These are phyloP conservation scores for Sporobolomyces pararoseus DNA, from an alignment of 768 basidiomycete genomes.

Conservation along the genomic window DNA sequence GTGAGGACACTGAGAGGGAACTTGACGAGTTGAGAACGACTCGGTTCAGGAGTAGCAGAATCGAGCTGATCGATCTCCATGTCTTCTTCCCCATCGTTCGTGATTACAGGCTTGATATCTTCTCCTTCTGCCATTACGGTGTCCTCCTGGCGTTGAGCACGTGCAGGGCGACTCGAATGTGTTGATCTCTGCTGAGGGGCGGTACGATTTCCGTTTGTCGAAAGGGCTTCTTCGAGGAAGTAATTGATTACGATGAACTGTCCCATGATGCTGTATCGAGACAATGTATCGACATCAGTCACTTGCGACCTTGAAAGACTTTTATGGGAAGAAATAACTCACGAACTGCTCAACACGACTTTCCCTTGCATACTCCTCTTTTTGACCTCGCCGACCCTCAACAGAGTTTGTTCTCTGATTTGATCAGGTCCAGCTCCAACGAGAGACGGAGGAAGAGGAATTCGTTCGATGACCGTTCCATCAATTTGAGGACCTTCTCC, in stretches of 20 bases:
- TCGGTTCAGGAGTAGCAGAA: slow-evolving; percentile 7
- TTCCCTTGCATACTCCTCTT: slow-evolving; percentile 6
- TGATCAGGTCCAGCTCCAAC: background rate
- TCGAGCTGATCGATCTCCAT: slow-evolving; percentile 27
- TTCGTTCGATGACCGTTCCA: background rate
- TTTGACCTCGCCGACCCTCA: slow-evolving; percentile 7
- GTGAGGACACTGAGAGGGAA: slow-evolving; percentile 16
- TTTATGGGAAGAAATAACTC: slow-evolving; percentile 3
- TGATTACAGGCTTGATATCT: slow-evolving; percentile 33
- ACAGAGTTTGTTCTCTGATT: background rate
- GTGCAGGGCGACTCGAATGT: background rate
- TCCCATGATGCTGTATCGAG: slow-evolving; percentile 17
- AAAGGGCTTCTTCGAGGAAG: slow-evolving; percentile 16
- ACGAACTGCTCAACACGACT: slow-evolving; percentile 3
- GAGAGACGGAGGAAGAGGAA: slow-evolving; percentile 1
- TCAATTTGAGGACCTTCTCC: slow-evolving; percentile 16
- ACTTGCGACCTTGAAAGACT: too few relatives aligned
- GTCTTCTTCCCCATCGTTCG: slow-evolving; percentile 6
- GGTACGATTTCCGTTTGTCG: too few relatives aligned
- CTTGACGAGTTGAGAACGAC: background rate
- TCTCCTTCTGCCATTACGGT: slow-evolving; percentile 7
- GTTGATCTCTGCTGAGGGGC: background rate
- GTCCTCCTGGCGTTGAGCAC: background rate
- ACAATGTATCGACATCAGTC: too few relatives aligned
- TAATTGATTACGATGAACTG: slow-evolving; percentile 13